Conservation (phyloP, 1,139 yeast genomes). For the Scheffersomyces segobiensis region DNA sequence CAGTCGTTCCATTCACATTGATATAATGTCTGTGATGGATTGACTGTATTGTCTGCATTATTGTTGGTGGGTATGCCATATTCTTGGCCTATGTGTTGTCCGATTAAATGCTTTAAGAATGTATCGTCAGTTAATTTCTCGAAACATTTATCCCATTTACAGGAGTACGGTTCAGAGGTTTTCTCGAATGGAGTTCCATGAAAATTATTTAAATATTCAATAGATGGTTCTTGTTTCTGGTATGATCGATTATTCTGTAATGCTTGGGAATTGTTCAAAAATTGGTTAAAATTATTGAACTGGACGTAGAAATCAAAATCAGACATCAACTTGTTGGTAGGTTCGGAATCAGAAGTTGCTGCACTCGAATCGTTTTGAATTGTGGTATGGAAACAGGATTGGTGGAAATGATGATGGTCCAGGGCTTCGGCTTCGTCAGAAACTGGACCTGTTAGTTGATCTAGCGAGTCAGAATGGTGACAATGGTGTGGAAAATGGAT, state of each 20-base stretch:
- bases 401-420: slow-evolving; percentile 33
- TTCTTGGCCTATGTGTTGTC: slow-evolving; percentile 51
- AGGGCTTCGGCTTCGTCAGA: slow-evolving; percentile 1
- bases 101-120: slow-evolving; percentile 57
- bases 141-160: slow-evolving; percentile 62
- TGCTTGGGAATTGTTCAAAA: slow-evolving; percentile 8
- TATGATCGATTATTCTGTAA: background rate
- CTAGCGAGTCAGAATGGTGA: slow-evolving; percentile 19
- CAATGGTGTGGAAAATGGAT: slow-evolving; percentile 42
- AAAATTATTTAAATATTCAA: background rate
- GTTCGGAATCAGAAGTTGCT: slow-evolving; percentile 3
- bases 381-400: slow-evolving; percentile 48
- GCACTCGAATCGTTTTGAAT: slow-evolving; percentile 26
- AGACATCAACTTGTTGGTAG: slow-evolving; percentile 21
- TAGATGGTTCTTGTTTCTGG: background rate
- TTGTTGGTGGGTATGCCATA: slow-evolving; percentile 7
- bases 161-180: slow-evolving; percentile 20
- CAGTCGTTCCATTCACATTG: slow-evolving; percentile 80
- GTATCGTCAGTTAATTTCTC: slow-evolving; percentile 41
- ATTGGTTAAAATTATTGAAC: slow-evolving; percentile 37
- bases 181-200: background rate
- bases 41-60: slow-evolving; percentile 6
- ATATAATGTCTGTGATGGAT: slow-evolving; percentile 18
- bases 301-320: slow-evolving; percentile 47
- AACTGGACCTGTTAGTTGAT: background rate